Evolutionary conservation across 225 moss, liverwort and hornwort species (phyloP).

Genomic region (Anthoceros angustus): DNA sequence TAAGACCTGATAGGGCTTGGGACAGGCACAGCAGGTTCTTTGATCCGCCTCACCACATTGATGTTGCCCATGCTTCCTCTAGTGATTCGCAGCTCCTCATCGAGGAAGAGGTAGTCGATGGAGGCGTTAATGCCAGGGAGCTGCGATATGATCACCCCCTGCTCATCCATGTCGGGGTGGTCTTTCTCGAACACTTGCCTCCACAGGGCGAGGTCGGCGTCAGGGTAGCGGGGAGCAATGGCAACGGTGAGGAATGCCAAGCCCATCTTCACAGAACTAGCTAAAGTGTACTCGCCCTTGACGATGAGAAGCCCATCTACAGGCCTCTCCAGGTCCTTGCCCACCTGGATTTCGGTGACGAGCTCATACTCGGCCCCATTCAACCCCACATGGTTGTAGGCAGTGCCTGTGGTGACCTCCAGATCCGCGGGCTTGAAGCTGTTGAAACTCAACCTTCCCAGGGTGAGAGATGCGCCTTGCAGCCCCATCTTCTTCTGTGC

Average conservation of each 20-base stretch:
- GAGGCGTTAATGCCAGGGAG: constrained; percentile 8
- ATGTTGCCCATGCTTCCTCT: constrained; percentile 19
- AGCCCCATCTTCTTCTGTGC: constrained; percentile 17
- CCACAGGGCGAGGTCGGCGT: constrained; percentile 32
- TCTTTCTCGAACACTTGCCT: constrained; percentile 26
- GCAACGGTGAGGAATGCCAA: constrained; percentile 15
- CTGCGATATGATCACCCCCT: constrained; percentile 16
- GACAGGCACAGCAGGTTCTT: constrained; percentile 12
- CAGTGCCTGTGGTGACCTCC: constrained; percentile 18
- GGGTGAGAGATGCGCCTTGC: constrained; percentile 17
- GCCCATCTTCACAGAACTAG: constrained; percentile 11
- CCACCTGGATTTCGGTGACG: constrained; percentile 14
- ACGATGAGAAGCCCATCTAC: constrained; percentile 27
- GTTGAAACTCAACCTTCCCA: constrained; percentile 27
- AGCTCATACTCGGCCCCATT: constrained; percentile 12
- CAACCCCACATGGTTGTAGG: constrained; percentile 19
- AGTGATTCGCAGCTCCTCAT: constrained; percentile 35
- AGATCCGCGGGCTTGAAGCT: constrained; percentile 30
- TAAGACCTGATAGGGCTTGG: not conserved
- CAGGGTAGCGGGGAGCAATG: constrained; percentile 23
- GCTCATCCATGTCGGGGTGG: constrained; percentile 28
- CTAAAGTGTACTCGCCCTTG: constrained; percentile 9
- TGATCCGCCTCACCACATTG: constrained; percentile 19
- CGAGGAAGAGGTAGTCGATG: constrained; percentile 24
- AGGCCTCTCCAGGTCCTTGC: constrained; percentile 10